phyloP scores from a whole-genome alignment of 495 filamentous ascomycete species.

The Penicillium ucsense region DNA sequence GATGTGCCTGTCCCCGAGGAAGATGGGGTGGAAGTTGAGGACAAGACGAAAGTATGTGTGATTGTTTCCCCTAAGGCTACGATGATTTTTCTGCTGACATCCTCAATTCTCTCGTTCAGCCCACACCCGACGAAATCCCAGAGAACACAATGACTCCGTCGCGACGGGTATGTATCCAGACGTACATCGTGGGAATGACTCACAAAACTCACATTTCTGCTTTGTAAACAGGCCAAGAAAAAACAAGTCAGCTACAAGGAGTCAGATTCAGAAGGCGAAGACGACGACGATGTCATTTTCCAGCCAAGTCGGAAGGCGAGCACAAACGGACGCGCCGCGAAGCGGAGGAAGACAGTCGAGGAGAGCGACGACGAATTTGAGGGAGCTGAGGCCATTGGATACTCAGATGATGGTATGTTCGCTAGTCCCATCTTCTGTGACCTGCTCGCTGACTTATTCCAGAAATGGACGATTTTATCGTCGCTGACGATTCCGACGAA shows the following conservation, averaged over 20 bases:
- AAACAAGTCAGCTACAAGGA: constrained; percentile 35
- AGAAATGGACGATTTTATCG: constrained; percentile 82
- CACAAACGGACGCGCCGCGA: constrained; percentile 25
- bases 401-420: constrained; percentile 51
- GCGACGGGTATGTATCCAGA: constrained; percentile 27
- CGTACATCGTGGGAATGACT: too few relatives aligned
- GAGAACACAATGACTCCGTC: constrained; percentile 32
- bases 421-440: too few relatives aligned
- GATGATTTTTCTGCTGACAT: neutral
- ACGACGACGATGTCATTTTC: constrained; percentile 45
- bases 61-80: constrained; percentile 1
- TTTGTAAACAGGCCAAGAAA: constrained; percentile 29
- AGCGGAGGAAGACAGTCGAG: constrained; percentile 43
- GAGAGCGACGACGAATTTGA: constrained; percentile 63
- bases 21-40: constrained; percentile 19
- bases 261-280: constrained; percentile 44
- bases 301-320: constrained; percentile 30
- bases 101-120: constrained; percentile 8
- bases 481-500: constrained; percentile 71
- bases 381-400: constrained; percentile 40
- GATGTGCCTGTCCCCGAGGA: constrained; percentile 43
- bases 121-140: constrained; percentile 8
- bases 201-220: constrained; percentile 2
- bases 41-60: constrained; percentile 13
- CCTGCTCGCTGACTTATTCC: constrained; percentile 12